Conservation (phyloP, 192 early-diverging fungal genomes). For the Dispira simplex region DNA sequence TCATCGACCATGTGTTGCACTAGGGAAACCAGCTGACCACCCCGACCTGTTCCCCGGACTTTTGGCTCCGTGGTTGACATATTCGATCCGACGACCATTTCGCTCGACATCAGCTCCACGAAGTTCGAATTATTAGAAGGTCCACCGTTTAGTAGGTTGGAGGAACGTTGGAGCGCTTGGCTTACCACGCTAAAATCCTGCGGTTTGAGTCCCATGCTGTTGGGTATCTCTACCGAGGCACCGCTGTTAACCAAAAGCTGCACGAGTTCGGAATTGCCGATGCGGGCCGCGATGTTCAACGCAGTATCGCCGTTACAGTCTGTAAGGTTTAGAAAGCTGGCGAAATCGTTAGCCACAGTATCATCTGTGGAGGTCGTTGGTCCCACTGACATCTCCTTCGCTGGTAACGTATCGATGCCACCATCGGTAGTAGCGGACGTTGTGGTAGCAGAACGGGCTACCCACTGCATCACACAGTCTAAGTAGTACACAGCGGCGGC, state of each 20-base stretch:
- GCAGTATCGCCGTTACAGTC: constrained; percentile 84
- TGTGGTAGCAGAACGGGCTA: constrained; percentile 22
- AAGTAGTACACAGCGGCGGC: constrained; percentile 76
- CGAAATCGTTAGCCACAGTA: constrained; percentile 30
- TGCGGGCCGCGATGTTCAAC: constrained; percentile 69
- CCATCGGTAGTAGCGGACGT: constrained; percentile 9
- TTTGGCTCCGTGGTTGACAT: background rate
- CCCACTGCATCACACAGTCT: constrained; percentile 61
- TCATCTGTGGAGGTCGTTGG: constrained; percentile 14
- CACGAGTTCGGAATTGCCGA: constrained; percentile 52
- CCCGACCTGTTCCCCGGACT: background rate
- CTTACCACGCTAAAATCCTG: constrained; percentile 42
- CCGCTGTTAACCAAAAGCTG: constrained; percentile 60
- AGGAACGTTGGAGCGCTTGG: constrained; percentile 15
- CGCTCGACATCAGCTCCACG: constrained; percentile 10
- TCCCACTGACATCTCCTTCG: constrained; percentile 24
- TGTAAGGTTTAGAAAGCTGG: constrained; percentile 62
- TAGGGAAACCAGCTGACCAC: constrained; percentile 14
- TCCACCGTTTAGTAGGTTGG: background rate
- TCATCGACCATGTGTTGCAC: constrained; percentile 53
- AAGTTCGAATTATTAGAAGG: no score
- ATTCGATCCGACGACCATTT: constrained; percentile 3
- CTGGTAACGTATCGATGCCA: constrained; percentile 2
- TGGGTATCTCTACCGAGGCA: constrained; percentile 52
- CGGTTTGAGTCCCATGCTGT: constrained; percentile 64